Evolutionary conservation across 2,329 filamentous ascomycete species (phyloP).

Genomic region (Scytalidium lignicola): DNA sequence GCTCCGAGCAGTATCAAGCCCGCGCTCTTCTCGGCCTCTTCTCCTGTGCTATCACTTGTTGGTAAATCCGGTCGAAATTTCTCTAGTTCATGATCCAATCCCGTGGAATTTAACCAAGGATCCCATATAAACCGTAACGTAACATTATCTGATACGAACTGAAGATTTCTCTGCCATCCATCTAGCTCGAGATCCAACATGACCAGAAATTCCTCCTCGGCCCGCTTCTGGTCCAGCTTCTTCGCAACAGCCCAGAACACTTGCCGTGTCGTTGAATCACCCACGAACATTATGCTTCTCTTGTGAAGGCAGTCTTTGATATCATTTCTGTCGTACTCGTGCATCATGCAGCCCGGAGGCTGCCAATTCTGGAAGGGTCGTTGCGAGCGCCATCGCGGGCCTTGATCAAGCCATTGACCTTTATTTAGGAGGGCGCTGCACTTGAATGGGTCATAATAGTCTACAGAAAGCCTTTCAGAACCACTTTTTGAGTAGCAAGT

Average conservation of each 20-base stretch:
- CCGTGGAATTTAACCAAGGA: conserved; percentile 52
- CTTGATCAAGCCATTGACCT: conserved; percentile 43
- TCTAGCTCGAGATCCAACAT: conserved; percentile 24
- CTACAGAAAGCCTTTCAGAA: conserved; percentile 9
- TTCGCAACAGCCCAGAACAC: conserved; percentile 53
- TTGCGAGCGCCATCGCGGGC: conserved; percentile 21
- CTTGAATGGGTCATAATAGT: conserved; percentile 43
- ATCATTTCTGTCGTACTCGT: conserved; percentile 47
- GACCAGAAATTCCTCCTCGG: conserved; percentile 30
- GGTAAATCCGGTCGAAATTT: conserved; percentile 26
- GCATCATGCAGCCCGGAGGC: conserved; percentile 53
- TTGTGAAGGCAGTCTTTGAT: conserved; percentile 47
- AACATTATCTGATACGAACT: conserved; percentile 39
- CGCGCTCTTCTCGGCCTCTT: conserved; percentile 27
- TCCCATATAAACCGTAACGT: conserved; percentile 56
- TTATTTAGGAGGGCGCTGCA: conserved; percentile 45
- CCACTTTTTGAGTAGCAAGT: too few relatives aligned
- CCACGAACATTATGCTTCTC: conserved; percentile 52
- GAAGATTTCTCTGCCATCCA: conserved; percentile 40
- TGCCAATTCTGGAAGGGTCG: conserved; percentile 48
- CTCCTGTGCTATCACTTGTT: background rate
- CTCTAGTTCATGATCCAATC: conserved; percentile 35
- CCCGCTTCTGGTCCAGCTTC: conserved; percentile 38
- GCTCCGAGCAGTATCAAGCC: conserved; percentile 47
- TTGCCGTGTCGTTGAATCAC: conserved; percentile 55